Evolutionary conservation across 768 basidiomycete genomes (phyloP), one percentile per base, ranked within the genome.

Genomic region (Tulasnella sp.): DNA sequence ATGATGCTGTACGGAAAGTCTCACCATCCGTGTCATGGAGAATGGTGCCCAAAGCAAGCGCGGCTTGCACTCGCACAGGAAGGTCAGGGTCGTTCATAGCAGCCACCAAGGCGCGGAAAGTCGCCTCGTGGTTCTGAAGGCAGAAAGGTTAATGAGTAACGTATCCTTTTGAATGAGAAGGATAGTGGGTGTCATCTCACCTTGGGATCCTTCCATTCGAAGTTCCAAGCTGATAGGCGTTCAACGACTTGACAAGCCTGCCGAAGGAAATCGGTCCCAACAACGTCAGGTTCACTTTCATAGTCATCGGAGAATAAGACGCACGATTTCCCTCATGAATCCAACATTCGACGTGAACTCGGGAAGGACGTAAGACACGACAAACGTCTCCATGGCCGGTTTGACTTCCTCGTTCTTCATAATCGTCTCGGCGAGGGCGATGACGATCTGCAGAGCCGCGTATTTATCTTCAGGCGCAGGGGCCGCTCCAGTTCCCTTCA

Each of bases 361-460:
- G 12, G 91, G 91, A 68, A 91, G 86, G 40, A 96, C 91, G 78
- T 91, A 89, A 79, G 88, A 88, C 40, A 91, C 76, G 79, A 94
- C 84, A 82, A 96, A 94, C 34, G 88, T 85, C 82, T 94, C 93
- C 87, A 96, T 91, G 78, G 87, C 89, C 74, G 84, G 84, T 80
- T 89, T 91, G 77, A 94, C 91, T 40, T 92, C 90, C 11, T 93
- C 92, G 81, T 94, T 93, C 73, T 89, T 89, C 89, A 94, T 91
- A 79, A 95, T 91, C 84, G 91, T 90, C 0, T 89, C 88, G 0
- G 90, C 90, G 3, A 96, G 86, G 0, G 89, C 89, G 37, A 90
- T 87, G 14, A 89, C 89, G 87, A 96, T 93, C 80, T 92, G 93
- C 45, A 97, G 85, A 1, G 92, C 95, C 67, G 94, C 95, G 80